Base-by-base conservation (phyloP, 148 eudicot species). In the Chenopodium suecicum region DNA sequence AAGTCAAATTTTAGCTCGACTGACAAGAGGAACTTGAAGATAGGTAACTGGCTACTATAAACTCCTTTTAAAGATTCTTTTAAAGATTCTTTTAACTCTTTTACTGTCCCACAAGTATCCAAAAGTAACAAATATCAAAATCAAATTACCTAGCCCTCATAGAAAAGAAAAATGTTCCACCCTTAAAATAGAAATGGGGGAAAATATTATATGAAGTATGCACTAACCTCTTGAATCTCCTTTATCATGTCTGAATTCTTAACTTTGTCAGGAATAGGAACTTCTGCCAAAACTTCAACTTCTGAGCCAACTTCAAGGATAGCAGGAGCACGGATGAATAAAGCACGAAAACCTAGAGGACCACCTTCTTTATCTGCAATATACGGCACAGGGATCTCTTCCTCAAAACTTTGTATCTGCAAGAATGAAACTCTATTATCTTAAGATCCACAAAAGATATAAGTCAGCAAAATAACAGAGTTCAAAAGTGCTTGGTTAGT, bases 291-390 rank as follows among this genome's bases (percentile, higher is more conserved):
- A 65, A 96, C 91, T 86, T 91, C 92, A 60, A 96, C 99, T 69
- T 90, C 93, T 32, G 99, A 92, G 66, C 99, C 99, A 73, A 91
- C 92, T 76, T 92, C 95, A 82, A 96, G 90, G 71, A 96, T 89
- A 78, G 94, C 98, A 58, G 99, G 99, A 71, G 99, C 99, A 78
- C 98, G 97, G 34, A 96, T 96, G 77, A 96, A 96, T 54, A 96
- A 93, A 46, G 88, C 94, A 63, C 97, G 95, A 77, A 94, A 96
- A 79, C 76, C 88, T 78, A 91, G 88, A 78, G 93, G 90, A 44
- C 97, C 98, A 58, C 99, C 99, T 92, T 96, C 98, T 83, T 82
- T 87, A 74, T 86, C 94, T 74, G 89, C 87, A 82, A 96, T 86
- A 62, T 85, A 82, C 60, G 99, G 97, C 79, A 92, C 89, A n/a